Evolutionary conservation across 768 basidiomycete species (phyloP).

Genomic region (Lactarius quietus): DNA sequence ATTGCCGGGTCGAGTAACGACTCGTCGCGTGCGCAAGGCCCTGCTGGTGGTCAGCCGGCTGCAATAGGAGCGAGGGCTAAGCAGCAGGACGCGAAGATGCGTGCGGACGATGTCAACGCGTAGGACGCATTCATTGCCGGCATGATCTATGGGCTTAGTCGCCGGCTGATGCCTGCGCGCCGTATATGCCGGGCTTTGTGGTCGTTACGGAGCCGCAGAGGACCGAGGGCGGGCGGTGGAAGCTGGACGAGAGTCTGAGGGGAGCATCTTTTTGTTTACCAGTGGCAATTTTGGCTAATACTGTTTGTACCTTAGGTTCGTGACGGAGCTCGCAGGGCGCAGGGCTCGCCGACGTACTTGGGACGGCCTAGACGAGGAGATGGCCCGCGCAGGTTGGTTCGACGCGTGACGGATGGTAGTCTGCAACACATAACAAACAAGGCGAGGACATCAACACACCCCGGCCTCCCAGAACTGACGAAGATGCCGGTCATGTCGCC

Average conservation of each 20-base stretch:
- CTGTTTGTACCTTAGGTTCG: conserved; percentile 50
- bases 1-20: too few species aligned
- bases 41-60: too few species aligned
- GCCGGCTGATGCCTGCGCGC: conserved; percentile 65
- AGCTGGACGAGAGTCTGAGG: conserved; percentile 79
- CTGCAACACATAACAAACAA: neutral
- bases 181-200: conserved; percentile 60
- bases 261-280: conserved; percentile 31
- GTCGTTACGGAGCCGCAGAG: too few species aligned
- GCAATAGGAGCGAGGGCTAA: too few species aligned
- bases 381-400: conserved; percentile 75
- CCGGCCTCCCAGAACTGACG: neutral
- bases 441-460: neutral
- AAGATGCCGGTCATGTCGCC: neutral
- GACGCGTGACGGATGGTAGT: conserved; percentile 34
- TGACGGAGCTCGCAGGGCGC: conserved; percentile 76
- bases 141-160: conserved; percentile 79
- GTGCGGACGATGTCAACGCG: conserved; percentile 69
- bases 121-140: conserved; percentile 84
- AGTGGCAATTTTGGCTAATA: neutral
- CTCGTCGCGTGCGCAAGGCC: too few species aligned
- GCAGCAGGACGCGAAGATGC: conserved; percentile 38
- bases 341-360: conserved; percentile 62
- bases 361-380: conserved; percentile 69
- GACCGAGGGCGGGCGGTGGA: too few species aligned